Base-by-base conservation (phyloP, 2,329 filamentous ascomycete genomes). In the Talaromyces amestolkiae region DNA sequence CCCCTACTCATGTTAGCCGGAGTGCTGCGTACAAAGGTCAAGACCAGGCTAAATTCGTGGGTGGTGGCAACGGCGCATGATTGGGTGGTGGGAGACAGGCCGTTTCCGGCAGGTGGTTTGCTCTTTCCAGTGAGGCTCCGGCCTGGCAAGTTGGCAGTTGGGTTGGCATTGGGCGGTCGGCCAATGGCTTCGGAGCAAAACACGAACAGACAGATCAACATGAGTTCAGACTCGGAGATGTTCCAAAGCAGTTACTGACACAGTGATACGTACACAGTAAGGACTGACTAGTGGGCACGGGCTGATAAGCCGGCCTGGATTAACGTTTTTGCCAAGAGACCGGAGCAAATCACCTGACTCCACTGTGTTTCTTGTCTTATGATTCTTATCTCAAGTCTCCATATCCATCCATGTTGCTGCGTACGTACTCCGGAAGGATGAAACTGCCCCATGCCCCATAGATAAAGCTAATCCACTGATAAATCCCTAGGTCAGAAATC, bases 91-190 rank as follows among this genome's bases (percentile, higher is more conserved):
- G 37, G 24, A 31, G 15, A 33, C 8, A 19, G n/a, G 33, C 59
- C 33, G 59, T 39, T 61, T 61, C 45, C 7, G 45, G 59, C 59
- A 53, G 45, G 59, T 39, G 43, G 53, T 15, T 19, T 54, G 24
- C 24, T 51, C 15, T n/a, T n/a, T n/a, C 49, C 47, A 51, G 27
- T 33, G 49, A 53, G 15, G 49, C 49, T 53, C 49, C n/a, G 24
- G 24, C 49, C 24, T 53, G 27, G 49, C 49, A 33, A 33, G 27
- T 33, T 53, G 49, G 49, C 27, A 11, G 15, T 53, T n/a, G 17
- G 43, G 49, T 53, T 53, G 49, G 49, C 49, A 53, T 53, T 31
- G 7, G 47, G 11, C 49, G 49, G 53, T 9, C 53, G 15, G 19
- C 53, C 53, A 56, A 56, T 37, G 33, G 10, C 17, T 45, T 9